Evolutionary conservation across 140 eudicot genomes (phyloP).

Genomic region (Bidens hawaiensis): DNA sequence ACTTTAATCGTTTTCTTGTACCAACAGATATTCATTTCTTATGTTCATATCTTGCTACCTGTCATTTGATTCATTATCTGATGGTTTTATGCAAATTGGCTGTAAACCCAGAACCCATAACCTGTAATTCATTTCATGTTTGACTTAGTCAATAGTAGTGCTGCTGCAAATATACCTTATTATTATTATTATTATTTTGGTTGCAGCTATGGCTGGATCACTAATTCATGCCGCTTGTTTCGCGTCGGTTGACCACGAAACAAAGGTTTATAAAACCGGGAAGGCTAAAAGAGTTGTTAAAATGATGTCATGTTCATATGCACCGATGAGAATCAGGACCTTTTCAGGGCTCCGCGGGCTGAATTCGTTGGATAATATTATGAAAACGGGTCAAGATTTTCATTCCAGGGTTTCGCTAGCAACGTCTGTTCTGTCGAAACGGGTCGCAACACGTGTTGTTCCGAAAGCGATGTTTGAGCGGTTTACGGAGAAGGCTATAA

Average conservation of each 20-base stretch:
- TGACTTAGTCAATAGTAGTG: neutral
- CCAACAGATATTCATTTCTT: neutral
- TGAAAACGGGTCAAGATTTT: constrained; percentile 34
- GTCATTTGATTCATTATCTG: neutral
- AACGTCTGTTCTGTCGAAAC: constrained; percentile 40
- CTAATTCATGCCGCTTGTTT: constrained; percentile 66
- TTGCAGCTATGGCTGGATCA: constrained; percentile 71
- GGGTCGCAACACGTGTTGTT: constrained; percentile 41
- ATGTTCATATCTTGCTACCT: neutral
- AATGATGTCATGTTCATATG: constrained; percentile 45
- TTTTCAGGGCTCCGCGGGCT: constrained; percentile 68
- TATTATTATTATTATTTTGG: neutral
- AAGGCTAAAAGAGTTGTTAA: constrained; percentile 43
- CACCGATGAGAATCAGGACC: constrained; percentile 39
- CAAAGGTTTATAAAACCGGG: constrained; percentile 37
- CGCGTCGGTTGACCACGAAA: constrained; percentile 42
- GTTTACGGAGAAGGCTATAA: constrained; percentile 90
- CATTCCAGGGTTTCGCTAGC: constrained; percentile 65
- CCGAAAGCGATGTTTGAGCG: constrained; percentile 92
- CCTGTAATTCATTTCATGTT: neutral
- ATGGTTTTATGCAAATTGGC: neutral
- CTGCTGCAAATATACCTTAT: too few relatives aligned
- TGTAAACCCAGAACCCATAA: neutral
- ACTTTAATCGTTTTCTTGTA: neutral
- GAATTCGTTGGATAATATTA: constrained; percentile 59